These are phyloP conservation scores for Lentinula novae-zelandiae DNA, from an alignment of 1,284 basidiomycete genomes.

Conservation along the genomic window DNA sequence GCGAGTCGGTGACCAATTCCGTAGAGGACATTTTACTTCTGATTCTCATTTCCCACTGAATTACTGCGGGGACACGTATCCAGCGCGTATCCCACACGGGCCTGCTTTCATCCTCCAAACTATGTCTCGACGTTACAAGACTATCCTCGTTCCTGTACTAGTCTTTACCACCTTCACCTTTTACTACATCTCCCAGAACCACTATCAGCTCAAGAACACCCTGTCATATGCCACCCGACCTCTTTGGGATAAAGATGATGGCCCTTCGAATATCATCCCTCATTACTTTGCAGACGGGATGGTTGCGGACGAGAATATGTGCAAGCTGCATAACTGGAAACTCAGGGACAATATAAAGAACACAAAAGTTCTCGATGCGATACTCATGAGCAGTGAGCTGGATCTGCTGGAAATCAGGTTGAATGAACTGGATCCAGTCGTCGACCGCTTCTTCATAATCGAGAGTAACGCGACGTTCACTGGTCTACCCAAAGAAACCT, in stretches of 20 bases:
- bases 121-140: slow-evolving; percentile 6
- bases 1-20: not conserved
- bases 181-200: slow-evolving; percentile 34
- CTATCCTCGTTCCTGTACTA: slow-evolving; percentile 20
- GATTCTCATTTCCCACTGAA: not conserved
- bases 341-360: slow-evolving; percentile 25
- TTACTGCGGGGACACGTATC: not conserved
- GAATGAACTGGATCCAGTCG: slow-evolving; percentile 58
- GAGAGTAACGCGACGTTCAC: slow-evolving; percentile 65
- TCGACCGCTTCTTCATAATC: slow-evolving; percentile 64
- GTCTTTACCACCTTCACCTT: slow-evolving; percentile 28
- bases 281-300: slow-evolving; percentile 59
- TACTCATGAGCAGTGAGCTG: slow-evolving; percentile 62
- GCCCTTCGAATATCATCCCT: slow-evolving; percentile 42
- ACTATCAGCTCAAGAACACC: slow-evolving; percentile 43
- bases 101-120: not conserved
- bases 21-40: not conserved
- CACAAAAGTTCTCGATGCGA: slow-evolving; percentile 48
- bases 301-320: slow-evolving; percentile 39
- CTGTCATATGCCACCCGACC: slow-evolving; percentile 61
- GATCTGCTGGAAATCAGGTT: slow-evolving; percentile 69
- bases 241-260: slow-evolving; percentile 57
- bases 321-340: slow-evolving; percentile 54
- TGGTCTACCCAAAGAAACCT: slow-evolving; percentile 52
- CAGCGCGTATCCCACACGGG: not conserved